Conservation (phyloP, 441 rosid species). For the Arabidopsis lyrata region DNA sequence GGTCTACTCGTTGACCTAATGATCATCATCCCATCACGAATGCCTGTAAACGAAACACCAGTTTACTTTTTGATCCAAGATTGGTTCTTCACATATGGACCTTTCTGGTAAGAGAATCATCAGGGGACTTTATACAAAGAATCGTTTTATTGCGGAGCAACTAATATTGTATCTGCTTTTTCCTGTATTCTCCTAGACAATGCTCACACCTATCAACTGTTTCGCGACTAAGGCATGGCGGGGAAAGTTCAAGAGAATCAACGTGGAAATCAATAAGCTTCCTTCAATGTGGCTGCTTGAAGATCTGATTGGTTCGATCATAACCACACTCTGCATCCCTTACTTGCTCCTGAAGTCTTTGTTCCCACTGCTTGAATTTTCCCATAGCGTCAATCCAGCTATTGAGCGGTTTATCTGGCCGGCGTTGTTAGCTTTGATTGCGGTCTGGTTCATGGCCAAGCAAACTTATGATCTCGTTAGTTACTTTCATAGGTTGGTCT, state of each 20-base stretch:
- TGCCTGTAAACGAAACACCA: conserved; percentile 26
- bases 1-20: conserved; percentile 34
- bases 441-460: too few relatives aligned
- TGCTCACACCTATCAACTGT: conserved; percentile 18
- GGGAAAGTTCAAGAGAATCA: conserved; percentile 26
- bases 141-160: background rate
- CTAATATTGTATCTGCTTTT: background rate
- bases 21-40: conserved; percentile 30
- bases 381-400: too few relatives aligned
- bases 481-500: too few relatives aligned
- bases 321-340: conserved; percentile 23
- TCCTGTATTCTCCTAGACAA: conserved; percentile 2
- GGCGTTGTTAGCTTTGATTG: too few relatives aligned
- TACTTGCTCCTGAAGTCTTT: conserved; percentile 17
- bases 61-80: conserved; percentile 23
- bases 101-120: conserved; percentile 30
- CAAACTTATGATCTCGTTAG: too few relatives aligned
- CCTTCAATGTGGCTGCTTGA: conserved; percentile 31
- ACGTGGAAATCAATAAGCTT: background rate
- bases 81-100: conserved; percentile 32
- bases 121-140: too few relatives aligned
- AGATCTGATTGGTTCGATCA: conserved; percentile 25
- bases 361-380: conserved; percentile 41
- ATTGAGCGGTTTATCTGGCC: too few relatives aligned
- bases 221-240: conserved; percentile 27